phyloP scores from a whole-genome alignment of 2,329 filamentous ascomycete genomes.

The Talaromyces sp. region DNA sequence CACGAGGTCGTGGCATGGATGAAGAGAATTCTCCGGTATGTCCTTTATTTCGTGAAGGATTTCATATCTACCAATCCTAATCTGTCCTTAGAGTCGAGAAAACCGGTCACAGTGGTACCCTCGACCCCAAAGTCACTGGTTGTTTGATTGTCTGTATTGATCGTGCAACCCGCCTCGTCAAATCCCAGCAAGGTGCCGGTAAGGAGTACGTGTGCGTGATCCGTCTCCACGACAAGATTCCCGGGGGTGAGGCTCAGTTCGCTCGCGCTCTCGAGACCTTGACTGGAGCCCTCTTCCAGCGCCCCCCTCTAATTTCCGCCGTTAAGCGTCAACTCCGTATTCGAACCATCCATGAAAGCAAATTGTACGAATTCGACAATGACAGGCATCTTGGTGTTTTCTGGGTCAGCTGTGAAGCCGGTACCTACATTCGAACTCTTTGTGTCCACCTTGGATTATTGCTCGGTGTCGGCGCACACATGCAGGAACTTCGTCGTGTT shows the following conservation, averaged over 20 bases:
- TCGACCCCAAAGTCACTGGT: constrained; percentile 96
- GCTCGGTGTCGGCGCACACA: constrained; percentile 84
- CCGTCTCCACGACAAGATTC: constrained; percentile 89
- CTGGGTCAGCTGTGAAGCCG: constrained; percentile 98
- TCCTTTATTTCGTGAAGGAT: too few relatives aligned
- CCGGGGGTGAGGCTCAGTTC: constrained; percentile 89
- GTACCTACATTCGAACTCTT: constrained; percentile 97
- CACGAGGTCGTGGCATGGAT: constrained; percentile 99
- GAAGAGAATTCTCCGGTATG: constrained; percentile 87
- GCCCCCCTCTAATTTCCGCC: constrained; percentile 92
- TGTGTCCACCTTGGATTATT: constrained; percentile 85
- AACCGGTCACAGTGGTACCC: constrained; percentile 95
- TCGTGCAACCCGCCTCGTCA: constrained; percentile 93
- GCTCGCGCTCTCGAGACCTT: constrained; percentile 90
- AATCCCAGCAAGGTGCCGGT: constrained; percentile 97
- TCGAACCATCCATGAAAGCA: constrained; percentile 95
- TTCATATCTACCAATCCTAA: background rate
- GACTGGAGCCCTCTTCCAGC: constrained; percentile 94
- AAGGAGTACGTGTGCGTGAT: constrained; percentile 99
- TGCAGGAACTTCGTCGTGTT: constrained; percentile 96
- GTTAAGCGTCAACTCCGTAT: constrained; percentile 99
- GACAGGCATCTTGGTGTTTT: constrained; percentile 96
- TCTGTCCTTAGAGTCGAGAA: constrained; percentile 68
- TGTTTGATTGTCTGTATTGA: constrained; percentile 95
- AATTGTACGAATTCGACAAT: constrained; percentile 96